Percentiles rank a stretch among this genome's conserved stretches.
These are phyloP conservation scores for Lasiodiplodia gonubiensis DNA, from an alignment of 2,329 filamentous ascomycete genomes.

Conservation along the genomic window DNA sequence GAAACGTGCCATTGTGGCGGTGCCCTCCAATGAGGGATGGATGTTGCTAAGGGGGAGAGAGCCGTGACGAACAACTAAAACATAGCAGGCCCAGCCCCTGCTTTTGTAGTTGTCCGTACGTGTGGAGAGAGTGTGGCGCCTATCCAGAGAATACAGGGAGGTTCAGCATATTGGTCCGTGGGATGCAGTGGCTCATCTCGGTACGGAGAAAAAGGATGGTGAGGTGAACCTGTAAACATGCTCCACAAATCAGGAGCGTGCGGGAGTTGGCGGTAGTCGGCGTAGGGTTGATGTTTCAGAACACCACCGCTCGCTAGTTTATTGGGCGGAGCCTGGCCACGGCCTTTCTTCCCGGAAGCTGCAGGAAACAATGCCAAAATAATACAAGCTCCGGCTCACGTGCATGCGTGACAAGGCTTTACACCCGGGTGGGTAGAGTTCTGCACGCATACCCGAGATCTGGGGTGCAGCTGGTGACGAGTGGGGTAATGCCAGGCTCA, in stretches of 20 bases:
- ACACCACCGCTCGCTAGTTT: conserved; percentile 14
- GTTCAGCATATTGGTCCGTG: conserved; percentile 13
- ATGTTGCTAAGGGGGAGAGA: neutral
- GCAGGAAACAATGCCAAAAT: neutral
- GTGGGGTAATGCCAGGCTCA: conserved; percentile 3
- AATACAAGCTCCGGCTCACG: conserved; percentile 5
- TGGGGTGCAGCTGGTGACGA: conserved; percentile 7
- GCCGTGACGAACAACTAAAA: conserved; percentile 2
- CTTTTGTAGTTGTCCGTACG: conserved; percentile 15
- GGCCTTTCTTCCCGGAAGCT: neutral
- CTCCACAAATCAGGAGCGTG: conserved; percentile 15
- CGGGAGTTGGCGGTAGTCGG: conserved; percentile 2
- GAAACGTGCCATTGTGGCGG: conserved; percentile 21
- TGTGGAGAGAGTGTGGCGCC: neutral
- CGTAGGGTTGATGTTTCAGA: conserved; percentile 18
- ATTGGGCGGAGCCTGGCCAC: conserved; percentile 7
- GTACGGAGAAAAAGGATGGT: conserved; percentile 23
- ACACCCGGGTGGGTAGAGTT: neutral
- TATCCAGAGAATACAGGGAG: neutral
- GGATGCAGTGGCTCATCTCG: conserved; percentile 18
- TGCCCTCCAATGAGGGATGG: neutral
- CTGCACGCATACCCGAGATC: conserved; percentile 8
- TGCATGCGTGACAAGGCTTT: neutral
- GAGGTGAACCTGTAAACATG: conserved; percentile 5
- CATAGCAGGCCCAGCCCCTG: conserved; percentile 1